A percentile compares a stretch with the other conserved stretches of the same genome.
phyloP scores from a whole-genome alignment of 352 stramenopile species.

The Phytophthora syringae region DNA sequence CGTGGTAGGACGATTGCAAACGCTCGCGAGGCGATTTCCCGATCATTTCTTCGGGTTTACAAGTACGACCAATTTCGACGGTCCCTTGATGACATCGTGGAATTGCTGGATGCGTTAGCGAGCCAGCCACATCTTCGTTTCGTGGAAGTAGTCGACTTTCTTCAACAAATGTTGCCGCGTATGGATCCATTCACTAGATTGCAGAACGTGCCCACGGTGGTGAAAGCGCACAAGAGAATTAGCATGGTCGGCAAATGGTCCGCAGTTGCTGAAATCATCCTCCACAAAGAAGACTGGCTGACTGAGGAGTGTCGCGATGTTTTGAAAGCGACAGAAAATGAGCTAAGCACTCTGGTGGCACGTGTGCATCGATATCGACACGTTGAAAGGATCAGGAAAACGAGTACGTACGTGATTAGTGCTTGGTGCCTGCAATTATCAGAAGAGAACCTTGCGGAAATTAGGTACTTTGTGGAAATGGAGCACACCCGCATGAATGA shows the following conservation, averaged over 20 bases:
- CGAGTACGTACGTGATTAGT: not conserved
- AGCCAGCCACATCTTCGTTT: not conserved
- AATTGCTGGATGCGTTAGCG: constrained; percentile 1
- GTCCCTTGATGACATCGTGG: not conserved
- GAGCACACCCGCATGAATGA: not conserved
- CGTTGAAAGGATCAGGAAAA: not conserved
- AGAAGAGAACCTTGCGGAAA: not conserved
- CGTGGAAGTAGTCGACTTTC: not conserved
- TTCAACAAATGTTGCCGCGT: not conserved
- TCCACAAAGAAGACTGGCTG: constrained; percentile 10
- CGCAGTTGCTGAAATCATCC: not conserved
- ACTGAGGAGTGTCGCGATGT: not conserved
- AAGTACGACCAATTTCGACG: not conserved
- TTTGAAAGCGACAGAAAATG: not conserved
- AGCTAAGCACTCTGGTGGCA: not conserved
- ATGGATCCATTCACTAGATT: too few relatives aligned
- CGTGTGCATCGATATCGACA: not conserved
- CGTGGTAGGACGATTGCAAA: constrained; percentile 6
- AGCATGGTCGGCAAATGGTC: not conserved
- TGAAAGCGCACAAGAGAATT: not conserved
- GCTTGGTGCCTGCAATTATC: constrained; percentile 8
- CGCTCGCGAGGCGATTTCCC: not conserved
- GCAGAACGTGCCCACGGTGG: not conserved
- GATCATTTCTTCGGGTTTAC: not conserved
- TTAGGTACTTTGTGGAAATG: constrained; percentile 2